Evolutionary conservation across 345 rosid genomes (phyloP).

Genomic region (Boechera divaricarpa): DNA sequence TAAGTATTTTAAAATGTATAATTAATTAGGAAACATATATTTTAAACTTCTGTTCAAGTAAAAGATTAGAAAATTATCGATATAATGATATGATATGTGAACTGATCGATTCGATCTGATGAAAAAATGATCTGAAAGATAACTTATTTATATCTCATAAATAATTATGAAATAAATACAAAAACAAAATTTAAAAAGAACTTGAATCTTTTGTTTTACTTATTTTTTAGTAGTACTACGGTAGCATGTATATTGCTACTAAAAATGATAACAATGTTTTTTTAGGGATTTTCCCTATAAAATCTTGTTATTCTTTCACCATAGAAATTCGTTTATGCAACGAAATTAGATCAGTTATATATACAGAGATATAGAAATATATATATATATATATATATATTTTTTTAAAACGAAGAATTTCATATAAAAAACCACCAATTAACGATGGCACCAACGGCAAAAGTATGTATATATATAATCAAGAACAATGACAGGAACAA

Average conservation of each 20-base stretch:
- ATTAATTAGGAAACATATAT: background rate
- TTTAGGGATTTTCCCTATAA: background rate
- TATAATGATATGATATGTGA: background rate
- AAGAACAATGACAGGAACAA: slow-evolving; percentile 52
- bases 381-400: background rate
- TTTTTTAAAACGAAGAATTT: background rate
- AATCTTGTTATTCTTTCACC: background rate
- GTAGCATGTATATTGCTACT: background rate
- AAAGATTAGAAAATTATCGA: background rate
- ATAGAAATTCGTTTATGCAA: background rate
- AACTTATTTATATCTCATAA: background rate
- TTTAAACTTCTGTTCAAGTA: background rate
- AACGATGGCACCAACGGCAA: slow-evolving; percentile 21
- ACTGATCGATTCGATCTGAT: background rate
- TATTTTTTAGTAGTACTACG: too few relatives aligned
- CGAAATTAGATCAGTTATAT: background rate
- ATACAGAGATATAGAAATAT: background rate
- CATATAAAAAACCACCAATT: background rate
- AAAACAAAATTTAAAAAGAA: too few relatives aligned
- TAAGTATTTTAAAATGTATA: background rate
- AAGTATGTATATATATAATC: slow-evolving; percentile 35
- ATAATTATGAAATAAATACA: background rate
- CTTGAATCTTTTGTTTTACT: background rate
- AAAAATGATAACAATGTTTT: background rate
- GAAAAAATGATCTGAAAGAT: background rate